Evolutionary conservation across 768 basidiomycete genomes (phyloP), one percentile per base, ranked within the genome.

Genomic region (Sistotremastrum suecicum): DNA sequence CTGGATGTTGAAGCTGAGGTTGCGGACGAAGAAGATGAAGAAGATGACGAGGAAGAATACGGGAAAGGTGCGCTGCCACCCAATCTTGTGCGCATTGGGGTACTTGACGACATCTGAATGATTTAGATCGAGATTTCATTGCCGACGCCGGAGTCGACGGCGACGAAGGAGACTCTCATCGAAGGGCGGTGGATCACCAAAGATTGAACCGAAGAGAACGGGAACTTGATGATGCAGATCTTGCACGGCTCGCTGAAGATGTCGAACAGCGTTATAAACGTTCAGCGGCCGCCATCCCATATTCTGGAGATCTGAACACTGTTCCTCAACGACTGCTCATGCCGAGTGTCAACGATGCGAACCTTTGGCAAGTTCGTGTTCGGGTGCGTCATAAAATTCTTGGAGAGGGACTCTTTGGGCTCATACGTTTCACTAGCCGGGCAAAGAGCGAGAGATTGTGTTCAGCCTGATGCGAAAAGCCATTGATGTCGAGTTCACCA

Each of bases 1-100:
- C 69, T 98, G 53, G 95, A 98, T 76, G 74, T 92, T 47, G 89
- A 94, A 66, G 91, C 90, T 45, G 89, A 90, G 59, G 92, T 94
- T 12, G 90, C 90, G 53, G 91, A 95, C 32, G 95, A 98, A 12
- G 95, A 97, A 3, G 94, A 95, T 34, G 95, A 97, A 29, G 83
- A 84, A 3, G 90, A 94, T 12, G 88, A 81, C 5, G 85, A 85
- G 3, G 83, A 84, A 12, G 86, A 87, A 45, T 74, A 71, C 48
- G 83, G 69, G 1, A 54, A 53, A 51, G 64, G 65, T 64, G 7
- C 20, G 20, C 20, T 20, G 20, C 20, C 20, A 20, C 20, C 20
- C 20, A 64, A 67, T 53, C 29, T 12, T 4, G 28, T 30, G 9
- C 34, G 72, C 71, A 73, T 39, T 11, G 70, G 57, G 37, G 43